Base-by-base conservation (phyloP, 805 yeast genomes). In the Debaryomyces prosopidis region DNA sequence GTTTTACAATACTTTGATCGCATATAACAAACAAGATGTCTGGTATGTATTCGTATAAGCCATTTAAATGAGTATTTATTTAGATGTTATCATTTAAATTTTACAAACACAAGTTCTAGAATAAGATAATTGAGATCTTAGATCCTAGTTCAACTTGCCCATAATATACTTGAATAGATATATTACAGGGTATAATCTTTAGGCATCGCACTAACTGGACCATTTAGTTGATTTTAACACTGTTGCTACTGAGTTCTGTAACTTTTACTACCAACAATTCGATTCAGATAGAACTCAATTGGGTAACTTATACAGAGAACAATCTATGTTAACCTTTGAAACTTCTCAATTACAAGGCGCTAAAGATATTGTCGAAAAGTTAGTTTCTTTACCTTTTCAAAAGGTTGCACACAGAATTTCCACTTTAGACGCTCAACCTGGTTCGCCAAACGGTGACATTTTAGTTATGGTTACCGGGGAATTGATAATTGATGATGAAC, bases 401-500 rank as follows among this genome's bases (percentile, higher is more conserved):
- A 90, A 90, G 72, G 97, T 94, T 46, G 85, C 81, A 41, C 99
- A 94, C 76, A 81, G 95, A 74, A 86, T 94, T 63, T 84, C 96
- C 44, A 92, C 98, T 36, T 80, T 94, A 63, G 98, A 94, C 62
- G 98, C 98, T 38, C 99, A 94, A 74, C 99, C 99, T 40, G 96
- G 95, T 32, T 86, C 96, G 46, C 89, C 96, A 47, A 81, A 76
- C 58, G 92, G 94, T 51, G 97, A 92, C 65, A 96, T 94, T 45
- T 77, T 94, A 59, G 98, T 92, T 43, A 85, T 94, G 94, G 97
- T 94, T 58, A 94, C 99, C 44, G 99, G 99, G 52, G 97, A 89
- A 69, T 80, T 94, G 54, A 71, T 90, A 59, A 79, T 86, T 54
- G 99, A 94, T 66, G 98, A 92, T 52, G 98, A 94, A 76, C 87